Evolutionary conservation across 768 basidiomycete species (phyloP), one percentile per base, ranked within the genome.

Genomic region (Rhodotorula diobovata): DNA sequence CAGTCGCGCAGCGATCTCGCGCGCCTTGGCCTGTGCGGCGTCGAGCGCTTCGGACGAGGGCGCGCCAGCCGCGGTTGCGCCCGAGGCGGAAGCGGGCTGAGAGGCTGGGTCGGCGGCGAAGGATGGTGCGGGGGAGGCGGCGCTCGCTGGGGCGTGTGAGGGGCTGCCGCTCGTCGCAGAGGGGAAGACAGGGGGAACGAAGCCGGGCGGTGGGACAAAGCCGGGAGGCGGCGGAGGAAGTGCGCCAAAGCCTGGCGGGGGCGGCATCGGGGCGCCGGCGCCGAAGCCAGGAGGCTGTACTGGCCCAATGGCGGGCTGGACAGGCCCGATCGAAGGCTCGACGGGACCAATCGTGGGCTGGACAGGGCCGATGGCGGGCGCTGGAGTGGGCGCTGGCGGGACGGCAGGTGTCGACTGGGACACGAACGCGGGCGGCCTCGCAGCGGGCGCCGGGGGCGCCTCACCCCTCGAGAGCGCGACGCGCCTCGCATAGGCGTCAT

Each of bases 1-100:
- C 54, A 74, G 37, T 32, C 66, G 43, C 54, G 69, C 69, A 2
- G 73, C 73, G 25, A 74, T 74, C 51, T 74, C 73, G 28, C 73
- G 43, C 53, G 73, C 73, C 45, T 67, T 65, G 14, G 73, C 73
- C 35, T 67, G 66, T 7, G 73, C 73, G 2, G 67, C 73, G 14
- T 65, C 68, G 28, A 74, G 37, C 12, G 72, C 67, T 4, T 54
- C 51, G 7, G 34, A 41, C n/a, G 62, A 20, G 7, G 28, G 21
- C 30, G 35, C 20, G 10, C 16, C 54, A 2, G 43, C 14, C 2
- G 28, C 53, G 21, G 45, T 18, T 4, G 34, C 21, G 4, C 51
- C 35, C 18, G 21, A n/a, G n/a, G n/a, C 61, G 20, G n/a, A 7
- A 28, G 34, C 18, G 3, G 48, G 14, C 32, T n/a, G 18, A 0